These are phyloP conservation scores for Verruconis gallopava DNA, from an alignment of 2,329 filamentous ascomycete species.

Conservation along the genomic window DNA sequence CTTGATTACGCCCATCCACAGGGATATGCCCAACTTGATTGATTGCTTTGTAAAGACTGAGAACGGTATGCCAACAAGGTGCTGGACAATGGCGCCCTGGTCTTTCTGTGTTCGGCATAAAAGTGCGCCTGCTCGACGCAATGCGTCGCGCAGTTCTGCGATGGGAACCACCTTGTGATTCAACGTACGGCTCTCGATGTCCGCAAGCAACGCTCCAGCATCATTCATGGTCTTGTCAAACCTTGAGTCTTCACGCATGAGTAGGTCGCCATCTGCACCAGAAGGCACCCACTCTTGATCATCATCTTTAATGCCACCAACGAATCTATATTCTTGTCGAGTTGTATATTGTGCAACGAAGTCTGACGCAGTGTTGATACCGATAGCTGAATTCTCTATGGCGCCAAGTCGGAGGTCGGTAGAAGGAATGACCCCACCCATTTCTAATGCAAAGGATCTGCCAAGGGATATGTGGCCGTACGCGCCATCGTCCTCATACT, in stretches of 20 bases:
- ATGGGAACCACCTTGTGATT: slow-evolving; percentile 58
- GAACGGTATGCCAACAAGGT: slow-evolving; percentile 88
- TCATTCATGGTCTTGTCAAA: slow-evolving; percentile 34
- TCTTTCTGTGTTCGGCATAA: slow-evolving; percentile 67
- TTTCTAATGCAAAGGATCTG: slow-evolving; percentile 84
- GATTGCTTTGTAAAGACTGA: slow-evolving; percentile 86
- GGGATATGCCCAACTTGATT: slow-evolving; percentile 85
- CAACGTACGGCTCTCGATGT: slow-evolving; percentile 58
- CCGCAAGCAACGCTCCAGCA: slow-evolving; percentile 48
- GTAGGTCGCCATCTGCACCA: slow-evolving; percentile 14
- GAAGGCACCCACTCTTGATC: slow-evolving; percentile 54
- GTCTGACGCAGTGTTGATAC: slow-evolving; percentile 85
- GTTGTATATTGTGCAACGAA: slow-evolving; percentile 96
- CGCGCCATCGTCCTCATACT: slow-evolving; percentile 79
- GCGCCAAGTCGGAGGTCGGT: slow-evolving; percentile 75
- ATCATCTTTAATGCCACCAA: slow-evolving; percentile 59
- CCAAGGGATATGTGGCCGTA: slow-evolving; percentile 89
- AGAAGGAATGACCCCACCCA: slow-evolving; percentile 73
- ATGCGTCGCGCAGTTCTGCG: slow-evolving; percentile 63
- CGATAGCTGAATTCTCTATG: slow-evolving; percentile 59
- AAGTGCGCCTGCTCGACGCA: slow-evolving; percentile 73
- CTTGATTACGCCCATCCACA: slow-evolving; percentile 95
- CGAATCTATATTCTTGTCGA: slow-evolving; percentile 86
- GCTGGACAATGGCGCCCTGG: slow-evolving; percentile 67
- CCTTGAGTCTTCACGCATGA: slow-evolving; percentile 11